Base-by-base conservation (phyloP, 768 basidiomycete genomes). In the Xanthoconium purpureum region DNA sequence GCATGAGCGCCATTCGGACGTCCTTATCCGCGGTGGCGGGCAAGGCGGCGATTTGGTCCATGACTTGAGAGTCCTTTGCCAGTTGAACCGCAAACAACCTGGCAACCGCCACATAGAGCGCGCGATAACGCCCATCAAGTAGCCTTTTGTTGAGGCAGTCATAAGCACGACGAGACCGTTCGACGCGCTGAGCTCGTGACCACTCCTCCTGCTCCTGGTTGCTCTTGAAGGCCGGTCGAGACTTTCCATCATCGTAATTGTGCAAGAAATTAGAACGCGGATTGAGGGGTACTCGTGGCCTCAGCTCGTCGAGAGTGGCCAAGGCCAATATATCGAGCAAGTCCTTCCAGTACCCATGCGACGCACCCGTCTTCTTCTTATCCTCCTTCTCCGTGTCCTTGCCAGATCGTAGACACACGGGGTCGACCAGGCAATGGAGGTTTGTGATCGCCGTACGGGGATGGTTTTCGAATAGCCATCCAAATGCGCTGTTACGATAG, bases 271-370 rank as follows among this genome's bases (percentile, higher is more conserved):
- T 63, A 5, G 66, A 57, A 8, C 55, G 55, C 0, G 49, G 52
- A 47, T 45, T 6, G 8, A 59, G 35, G 12, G 58, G 37, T 3
- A 37, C 3, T 1, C 13, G 47, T 17, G 64, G 57, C n/a, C 37
- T 52, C 20, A 89, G 77, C 56, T 88, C 74, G 55, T 77, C 80
- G 15, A 77, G 66, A 1, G 82, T 75, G 12, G 83, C 84, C 30
- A 90, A 76, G 5, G 81, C 77, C 6, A 89, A 73, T 47, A 90
- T 83, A 49, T 88, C 85, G 50, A 88, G 77, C 18, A 89, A 75
- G 61, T 89, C 88, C 64, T 91, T 89, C 84, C 85, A 89, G 63
- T 84, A 88, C 0, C 88, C 88, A 48, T 89, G 87, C 5, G 76
- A 57, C 18, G 61, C 51, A 30, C 64, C 37, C 11, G 18, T 35